phyloP scores from a whole-genome alignment of 2,329 filamentous ascomycete species.

The Botrytis pseudocinerea region DNA sequence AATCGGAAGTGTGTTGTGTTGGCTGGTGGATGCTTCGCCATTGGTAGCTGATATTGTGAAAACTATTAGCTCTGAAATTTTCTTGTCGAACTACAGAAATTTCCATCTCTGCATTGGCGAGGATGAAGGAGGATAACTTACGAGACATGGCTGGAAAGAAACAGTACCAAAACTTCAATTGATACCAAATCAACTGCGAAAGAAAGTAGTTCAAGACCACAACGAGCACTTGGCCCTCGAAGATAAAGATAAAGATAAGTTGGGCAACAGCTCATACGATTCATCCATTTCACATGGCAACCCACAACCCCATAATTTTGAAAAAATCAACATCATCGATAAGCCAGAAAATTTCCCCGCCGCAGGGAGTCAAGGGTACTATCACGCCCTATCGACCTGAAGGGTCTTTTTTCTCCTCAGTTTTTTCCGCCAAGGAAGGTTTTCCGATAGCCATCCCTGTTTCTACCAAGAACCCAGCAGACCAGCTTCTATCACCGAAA shows the following conservation, averaged over 20 bases:
- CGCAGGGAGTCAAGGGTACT: neutral
- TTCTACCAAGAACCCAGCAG: neutral
- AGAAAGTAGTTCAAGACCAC: neutral
- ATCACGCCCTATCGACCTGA: constrained; percentile 7
- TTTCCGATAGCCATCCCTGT: neutral
- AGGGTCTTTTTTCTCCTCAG: constrained; percentile 2
- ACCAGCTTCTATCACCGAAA: neutral
- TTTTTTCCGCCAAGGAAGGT: neutral
- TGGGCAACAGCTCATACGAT: neutral
- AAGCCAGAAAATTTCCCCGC: constrained; percentile 1
- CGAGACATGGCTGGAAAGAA: neutral
- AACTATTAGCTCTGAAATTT: neutral
- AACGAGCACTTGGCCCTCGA: neutral
- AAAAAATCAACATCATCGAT: constrained; percentile 11
- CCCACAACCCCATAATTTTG: constrained; percentile 9
- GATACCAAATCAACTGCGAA: neutral
- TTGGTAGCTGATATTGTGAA: neutral
- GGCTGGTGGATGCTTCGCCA: neutral
- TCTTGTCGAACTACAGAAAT: neutral
- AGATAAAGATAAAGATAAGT: neutral
- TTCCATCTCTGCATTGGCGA: neutral
- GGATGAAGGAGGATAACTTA: neutral
- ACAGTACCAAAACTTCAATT: neutral
- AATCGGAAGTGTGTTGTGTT: neutral
- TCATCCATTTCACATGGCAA: neutral